Evolutionary conservation across 345 rosid genomes (phyloP).

Genomic region (Eucalyptus erythrocorys): DNA sequence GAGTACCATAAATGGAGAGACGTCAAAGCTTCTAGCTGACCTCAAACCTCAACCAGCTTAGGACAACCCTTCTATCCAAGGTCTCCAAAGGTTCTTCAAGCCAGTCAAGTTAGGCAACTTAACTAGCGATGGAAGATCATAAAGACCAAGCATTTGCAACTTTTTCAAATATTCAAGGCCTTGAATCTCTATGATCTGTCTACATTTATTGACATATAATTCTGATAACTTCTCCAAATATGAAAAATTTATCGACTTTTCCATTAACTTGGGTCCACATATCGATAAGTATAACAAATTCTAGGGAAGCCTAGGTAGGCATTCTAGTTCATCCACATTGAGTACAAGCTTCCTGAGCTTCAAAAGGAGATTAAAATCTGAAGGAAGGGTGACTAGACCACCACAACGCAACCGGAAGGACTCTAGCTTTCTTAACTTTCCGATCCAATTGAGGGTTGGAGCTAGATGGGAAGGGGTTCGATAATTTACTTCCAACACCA

Average conservation of each 20-base stretch:
- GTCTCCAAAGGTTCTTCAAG: not conserved
- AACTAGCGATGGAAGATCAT: not conserved
- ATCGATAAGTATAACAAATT: not conserved
- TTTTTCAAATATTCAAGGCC: no score
- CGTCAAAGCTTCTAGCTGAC: not conserved
- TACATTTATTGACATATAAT: no score
- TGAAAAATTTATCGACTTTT: not conserved
- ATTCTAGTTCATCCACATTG: fast-evolving
- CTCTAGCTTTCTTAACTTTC: not conserved
- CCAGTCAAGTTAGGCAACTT: not conserved
- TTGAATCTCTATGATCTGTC: no score
- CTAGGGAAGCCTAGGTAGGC: not conserved
- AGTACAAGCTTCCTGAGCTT: fast-evolving
- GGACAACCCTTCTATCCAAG: not conserved
- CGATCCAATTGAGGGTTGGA: not conserved
- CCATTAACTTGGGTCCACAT: fast-evolving
- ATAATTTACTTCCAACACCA: fast-evolving
- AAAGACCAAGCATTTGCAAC: no score
- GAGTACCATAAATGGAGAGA: fast-evolving
- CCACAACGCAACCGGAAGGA: fast-evolving
- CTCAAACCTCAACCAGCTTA: not conserved
- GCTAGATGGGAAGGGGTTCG: fast-evolving
- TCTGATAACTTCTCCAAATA: not conserved
- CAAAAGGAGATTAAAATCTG: not conserved
- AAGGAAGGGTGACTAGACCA: fast-evolving